Conservation (phyloP, 2,329 filamentous ascomycete genomes). For the Diatrype stigma region DNA sequence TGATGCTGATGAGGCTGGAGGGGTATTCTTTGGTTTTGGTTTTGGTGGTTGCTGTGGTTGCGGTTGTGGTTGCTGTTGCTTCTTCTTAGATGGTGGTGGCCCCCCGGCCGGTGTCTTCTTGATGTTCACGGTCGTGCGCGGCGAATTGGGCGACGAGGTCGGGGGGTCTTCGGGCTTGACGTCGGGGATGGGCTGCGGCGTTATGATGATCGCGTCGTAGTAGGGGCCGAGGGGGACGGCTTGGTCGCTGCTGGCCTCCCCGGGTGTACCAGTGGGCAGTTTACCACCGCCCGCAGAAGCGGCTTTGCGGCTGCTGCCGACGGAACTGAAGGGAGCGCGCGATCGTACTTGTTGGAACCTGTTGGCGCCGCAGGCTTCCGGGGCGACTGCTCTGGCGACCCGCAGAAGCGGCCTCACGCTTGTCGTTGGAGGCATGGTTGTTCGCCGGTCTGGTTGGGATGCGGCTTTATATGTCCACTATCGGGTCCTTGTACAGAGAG, state of each 20-base stretch:
- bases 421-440: neutral
- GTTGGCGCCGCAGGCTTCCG: neutral
- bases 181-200: slow-evolving; percentile 36
- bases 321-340: neutral
- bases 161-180: slow-evolving; percentile 42
- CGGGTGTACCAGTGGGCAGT: slow-evolving; percentile 23
- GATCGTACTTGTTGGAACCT: neutral
- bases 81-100: too few species aligned
- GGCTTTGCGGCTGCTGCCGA: slow-evolving; percentile 6
- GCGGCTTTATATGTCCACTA: too few species aligned
- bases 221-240: slow-evolving; percentile 52
- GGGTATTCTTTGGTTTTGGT: slow-evolving; percentile 4
- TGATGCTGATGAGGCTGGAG: too few species aligned
- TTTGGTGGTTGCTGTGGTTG: neutral
- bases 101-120: slow-evolving; percentile 18
- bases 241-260: slow-evolving; percentile 32
- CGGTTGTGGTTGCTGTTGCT: slow-evolving; percentile 15
- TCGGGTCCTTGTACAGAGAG: too few species aligned
- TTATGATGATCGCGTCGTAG: slow-evolving; percentile 54
- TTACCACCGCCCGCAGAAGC: too few species aligned
- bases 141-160: slow-evolving; percentile 31
- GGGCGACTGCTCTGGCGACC: neutral
- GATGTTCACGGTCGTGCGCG: slow-evolving; percentile 17
- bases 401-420: neutral
- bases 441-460: too few species aligned